Evolutionary conservation across 257 asterid genomes (phyloP).

Genomic region (Verbena officinalis): DNA sequence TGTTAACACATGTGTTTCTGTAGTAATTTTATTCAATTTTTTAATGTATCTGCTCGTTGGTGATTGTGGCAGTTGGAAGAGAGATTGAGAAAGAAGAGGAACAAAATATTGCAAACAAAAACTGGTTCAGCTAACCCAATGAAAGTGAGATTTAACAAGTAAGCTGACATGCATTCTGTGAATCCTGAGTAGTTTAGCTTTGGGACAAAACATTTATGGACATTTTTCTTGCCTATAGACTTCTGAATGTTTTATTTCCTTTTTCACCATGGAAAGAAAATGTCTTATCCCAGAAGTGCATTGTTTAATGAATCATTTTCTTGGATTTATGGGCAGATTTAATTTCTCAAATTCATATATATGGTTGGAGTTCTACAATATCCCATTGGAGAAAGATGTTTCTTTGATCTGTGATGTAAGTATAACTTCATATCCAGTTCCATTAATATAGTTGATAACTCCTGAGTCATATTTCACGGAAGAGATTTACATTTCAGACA

Average conservation of each 20-base stretch:
- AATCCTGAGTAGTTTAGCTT: too few species aligned
- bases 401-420: conserved; percentile 83
- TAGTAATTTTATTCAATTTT: background rate
- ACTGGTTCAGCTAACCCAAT: conserved; percentile 77
- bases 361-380: conserved; percentile 92
- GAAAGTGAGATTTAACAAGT: conserved; percentile 78
- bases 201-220: too few species aligned
- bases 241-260: background rate
- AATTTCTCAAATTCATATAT: conserved; percentile 79
- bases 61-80: conserved; percentile 75
- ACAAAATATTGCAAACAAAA: conserved; percentile 77
- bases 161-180: conserved; percentile 31
- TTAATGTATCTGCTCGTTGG: conserved; percentile 2
- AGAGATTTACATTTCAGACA: conserved; percentile 50
- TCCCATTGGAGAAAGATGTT: conserved; percentile 78
- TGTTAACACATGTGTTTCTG: background rate
- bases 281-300: conserved; percentile 4
- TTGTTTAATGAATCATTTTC: conserved; percentile 15
- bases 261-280: background rate
- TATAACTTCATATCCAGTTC: conserved; percentile 26
- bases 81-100: conserved; percentile 87
- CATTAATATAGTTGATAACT: conserved; percentile 20
- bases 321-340: conserved; percentile 53
- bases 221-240: background rate
- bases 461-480: conserved; percentile 24